Evolutionary conservation across 371 early-diverging fungal genomes (phyloP), one percentile per base, ranked within the genome.

Genomic region (Mucor ambiguus): DNA sequence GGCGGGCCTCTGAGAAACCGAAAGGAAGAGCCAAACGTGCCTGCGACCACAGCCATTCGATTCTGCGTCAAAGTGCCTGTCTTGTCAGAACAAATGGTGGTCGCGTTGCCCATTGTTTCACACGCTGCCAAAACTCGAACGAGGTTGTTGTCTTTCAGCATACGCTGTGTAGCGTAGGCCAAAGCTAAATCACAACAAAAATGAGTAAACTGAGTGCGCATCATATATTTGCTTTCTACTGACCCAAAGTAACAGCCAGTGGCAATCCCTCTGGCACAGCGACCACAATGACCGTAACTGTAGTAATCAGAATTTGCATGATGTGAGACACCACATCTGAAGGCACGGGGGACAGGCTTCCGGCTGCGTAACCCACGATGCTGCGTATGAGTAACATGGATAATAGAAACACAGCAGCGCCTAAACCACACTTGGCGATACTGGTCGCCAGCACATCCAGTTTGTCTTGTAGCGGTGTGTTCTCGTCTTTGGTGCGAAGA

Each of bases 51-150:
- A 0, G 92, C 89, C 96, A 96, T 95, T 28, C 85, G 84, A 80
- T 97, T 96, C 64, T 92, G 91, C 0, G 95, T 96, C 24, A 96
- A 76, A 4, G 95, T 96, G 20, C 96, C 96, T 8, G 95, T 95
- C 74, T 95, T 95, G 75, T 97, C 96, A 12, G 92, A 91, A 73
- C 96, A 95, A 38, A 97, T 85, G 8, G 93, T 93, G 8, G 96
- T 96, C 1, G 96, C 95, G 70, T 90, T 92, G 7, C 95, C 95
- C 96, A 96, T 96, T 35, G 94, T 95, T 78, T 97, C 97, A 71
- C 97, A 96, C 8, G 97, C 92, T 37, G 90, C 85, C 26, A 97
- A 76, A 20, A 93, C 86, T 24, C 96, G 87, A 9, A 97, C 97
- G 30, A 97, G 77, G 72, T 94, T 95, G 70, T 95, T 94, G 70